These are phyloP conservation scores for Ulmus americana DNA, from an alignment of 331 rosid species.

Conservation along the genomic window DNA sequence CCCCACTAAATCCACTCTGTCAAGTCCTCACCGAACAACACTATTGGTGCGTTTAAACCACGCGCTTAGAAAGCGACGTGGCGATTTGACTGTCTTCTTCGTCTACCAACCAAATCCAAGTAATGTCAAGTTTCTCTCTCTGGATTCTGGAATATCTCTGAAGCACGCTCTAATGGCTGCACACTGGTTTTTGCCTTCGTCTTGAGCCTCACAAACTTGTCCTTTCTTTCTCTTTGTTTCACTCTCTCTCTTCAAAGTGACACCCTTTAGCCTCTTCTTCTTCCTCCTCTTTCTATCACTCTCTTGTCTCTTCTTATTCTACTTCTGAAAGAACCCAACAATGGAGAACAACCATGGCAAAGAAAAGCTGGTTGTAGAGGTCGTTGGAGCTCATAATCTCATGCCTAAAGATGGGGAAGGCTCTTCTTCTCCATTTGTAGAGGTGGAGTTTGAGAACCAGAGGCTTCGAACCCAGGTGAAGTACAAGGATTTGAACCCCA, in stretches of 20 bases:
- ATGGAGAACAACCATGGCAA: slow-evolving; percentile 27
- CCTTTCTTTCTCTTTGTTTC: background rate
- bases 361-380: slow-evolving; percentile 47
- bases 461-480: slow-evolving; percentile 46
- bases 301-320: background rate
- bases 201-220: slow-evolving; percentile 19
- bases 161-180: slow-evolving; percentile 23
- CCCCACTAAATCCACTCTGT: slow-evolving; percentile 36
- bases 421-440: slow-evolving; percentile 48
- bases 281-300: background rate
- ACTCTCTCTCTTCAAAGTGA: background rate
- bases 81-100: slow-evolving; percentile 4
- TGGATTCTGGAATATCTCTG: slow-evolving; percentile 1
- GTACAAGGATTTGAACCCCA: slow-evolving; percentile 48
- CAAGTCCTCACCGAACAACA: background rate
- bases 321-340: slow-evolving; percentile 1
- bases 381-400: slow-evolving; percentile 51
- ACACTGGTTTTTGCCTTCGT: slow-evolving; percentile 9
- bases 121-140: background rate
- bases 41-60: slow-evolving; percentile 17
- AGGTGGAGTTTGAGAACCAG: slow-evolving; percentile 48
- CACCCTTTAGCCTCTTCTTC: background rate
- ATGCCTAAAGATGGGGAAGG: slow-evolving; percentile 62
- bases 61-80: slow-evolving; percentile 1
- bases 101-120: slow-evolving; percentile 10